Evolutionary conservation across 2,329 filamentous ascomycete genomes (phyloP), one percentile per base, ranked within the genome.

Genomic region (Meredithiella fracta): DNA sequence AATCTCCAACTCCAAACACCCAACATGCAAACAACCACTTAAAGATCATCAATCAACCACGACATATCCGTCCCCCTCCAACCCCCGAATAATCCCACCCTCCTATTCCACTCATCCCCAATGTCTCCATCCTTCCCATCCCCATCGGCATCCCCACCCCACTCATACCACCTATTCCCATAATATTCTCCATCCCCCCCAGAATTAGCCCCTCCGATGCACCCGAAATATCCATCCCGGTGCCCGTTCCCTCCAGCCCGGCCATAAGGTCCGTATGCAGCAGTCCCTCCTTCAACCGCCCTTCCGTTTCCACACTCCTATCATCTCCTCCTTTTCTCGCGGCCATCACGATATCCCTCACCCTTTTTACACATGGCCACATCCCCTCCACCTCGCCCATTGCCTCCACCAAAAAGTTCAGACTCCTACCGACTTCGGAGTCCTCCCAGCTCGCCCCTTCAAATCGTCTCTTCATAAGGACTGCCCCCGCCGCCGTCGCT

Each of bases 341-440:
- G 4, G 62, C 59, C 6, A 68, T 63, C 11, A 65, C 65, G 52
- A 58, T 58, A 14, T 70, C 67, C 29, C 64, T 62, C 7, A 75
- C 69, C 59, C 73, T 71, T 25, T 63, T 64, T 31, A 73, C 67
- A 60, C 70, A 73, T 4, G 70, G 69, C 69, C 70, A 74, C 6
- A 71, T 72, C 42, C 72, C 67, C 29, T 78, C 68, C 34, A 80
- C 73, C n/a, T 70, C 67, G 34, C 74, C 67, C 59, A 78, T 73
- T 37, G 73, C 72, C 3, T 76, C 71, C 0, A 72, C 63, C n/a
- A 72, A 67, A 15, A 72, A 67, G 7, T 72, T 71, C 23, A 82
- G 66, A 17, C 73, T 71, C 26, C 67, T 67, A 0, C 76, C 70
- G 26, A 81, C 73, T 51, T 74, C 66, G 0, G 64, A 62, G 58